phyloP scores from a whole-genome alignment of 2,329 filamentous ascomycete species.

The Colletotrichum costaricense region DNA sequence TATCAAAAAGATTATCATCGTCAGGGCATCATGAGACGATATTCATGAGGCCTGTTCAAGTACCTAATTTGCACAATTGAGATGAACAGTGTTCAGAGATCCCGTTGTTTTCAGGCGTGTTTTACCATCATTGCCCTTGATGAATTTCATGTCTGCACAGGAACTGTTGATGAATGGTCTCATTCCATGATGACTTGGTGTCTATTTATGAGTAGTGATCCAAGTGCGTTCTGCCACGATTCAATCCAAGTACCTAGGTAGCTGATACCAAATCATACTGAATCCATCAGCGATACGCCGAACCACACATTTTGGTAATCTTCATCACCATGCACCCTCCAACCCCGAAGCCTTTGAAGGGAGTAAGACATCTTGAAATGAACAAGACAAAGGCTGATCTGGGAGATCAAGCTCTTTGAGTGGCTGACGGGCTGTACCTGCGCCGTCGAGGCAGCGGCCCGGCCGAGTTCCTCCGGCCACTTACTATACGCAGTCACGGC shows the following conservation, averaged over 20 bases:
- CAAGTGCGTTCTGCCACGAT: neutral
- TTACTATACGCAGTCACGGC: too few relatives aligned
- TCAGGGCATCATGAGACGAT: neutral
- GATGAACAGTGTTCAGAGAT: neutral
- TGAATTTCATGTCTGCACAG: neutral
- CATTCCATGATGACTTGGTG: neutral
- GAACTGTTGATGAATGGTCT: neutral
- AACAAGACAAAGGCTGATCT: neutral
- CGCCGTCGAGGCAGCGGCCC: neutral
- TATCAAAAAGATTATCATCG: neutral
- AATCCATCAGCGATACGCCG: neutral
- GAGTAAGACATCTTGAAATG: neutral
- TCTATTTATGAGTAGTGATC: neutral
- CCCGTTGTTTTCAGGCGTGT: neutral
- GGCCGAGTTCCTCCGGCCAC: neutral
- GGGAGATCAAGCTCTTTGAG: neutral
- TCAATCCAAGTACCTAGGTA: neutral
- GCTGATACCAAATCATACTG: neutral
- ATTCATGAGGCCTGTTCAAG: constrained; percentile 4
- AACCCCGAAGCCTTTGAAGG: neutral
- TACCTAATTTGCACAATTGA: neutral
- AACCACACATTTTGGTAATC: neutral
- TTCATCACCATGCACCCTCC: neutral
- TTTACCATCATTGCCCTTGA: neutral
- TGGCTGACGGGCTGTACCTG: neutral